Evolutionary conservation across 2,329 filamentous ascomycete species (phyloP), one percentile per base, ranked within the genome.

Genomic region (Exophiala spinifera): DNA sequence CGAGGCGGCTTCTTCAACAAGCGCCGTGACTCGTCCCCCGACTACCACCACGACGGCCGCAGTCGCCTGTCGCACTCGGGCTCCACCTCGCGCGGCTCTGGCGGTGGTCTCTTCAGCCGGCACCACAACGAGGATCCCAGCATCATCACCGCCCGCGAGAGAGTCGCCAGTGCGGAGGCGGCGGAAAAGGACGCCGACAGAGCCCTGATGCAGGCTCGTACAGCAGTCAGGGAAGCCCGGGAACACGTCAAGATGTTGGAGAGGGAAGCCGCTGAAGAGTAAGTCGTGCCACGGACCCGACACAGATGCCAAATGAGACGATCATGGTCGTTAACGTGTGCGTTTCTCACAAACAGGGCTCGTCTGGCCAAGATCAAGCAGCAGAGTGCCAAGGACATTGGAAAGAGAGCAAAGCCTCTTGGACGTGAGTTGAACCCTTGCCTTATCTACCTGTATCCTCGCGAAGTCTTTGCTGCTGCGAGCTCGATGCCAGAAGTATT

Each of bases 381-480:
- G 70, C 75, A 77, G 49, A 81, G 87, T 65, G 85, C 84, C 1
- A 78, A 75, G 62, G 80, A 82, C 64, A 78, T 88, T 25, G 83
- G 81, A 4, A 87, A 86, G 80, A 76, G 84, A 49, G 84, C 82
- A n/a, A 83, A 84, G 69, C 78, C 80, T n/a, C 79, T 88, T 55
- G 85, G 85, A 52, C 81, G 84, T 86, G 76, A 73, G 81, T 83
- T 31, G 10, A 5, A 3, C 3, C n/a, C 43, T 19, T 19, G 1
- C 43, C 15, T 21, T n/a, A n/a, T n/a, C n/a, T n/a, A n/a, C n/a
- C n/a, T n/a, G n/a, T n/a, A n/a, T n/a, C n/a, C n/a, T n/a, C n/a
- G n/a, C n/a, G n/a, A n/a, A n/a, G n/a, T n/a, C n/a, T n/a, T n/a
- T n/a, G n/a, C n/a, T n/a, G n/a, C n/a, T n/a, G n/a, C n/a, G n/a